Base-by-base conservation (phyloP, 768 basidiomycete genomes). In the Lactifluus pinguis region DNA sequence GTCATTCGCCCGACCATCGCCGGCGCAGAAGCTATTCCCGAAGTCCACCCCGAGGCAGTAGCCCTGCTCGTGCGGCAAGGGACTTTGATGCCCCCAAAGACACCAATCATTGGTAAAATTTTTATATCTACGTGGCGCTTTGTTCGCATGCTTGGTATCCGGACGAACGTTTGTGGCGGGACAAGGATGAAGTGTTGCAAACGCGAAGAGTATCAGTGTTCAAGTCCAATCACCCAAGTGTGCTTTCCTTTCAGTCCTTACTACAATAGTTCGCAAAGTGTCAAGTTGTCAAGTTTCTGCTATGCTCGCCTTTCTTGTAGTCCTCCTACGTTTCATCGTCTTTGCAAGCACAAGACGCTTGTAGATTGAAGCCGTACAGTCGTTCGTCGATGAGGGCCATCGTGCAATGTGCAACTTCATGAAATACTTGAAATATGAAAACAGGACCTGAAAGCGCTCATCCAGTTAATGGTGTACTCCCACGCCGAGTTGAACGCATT, bases 1-100 rank as follows among this genome's bases (percentile, higher is more conserved):
- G 84, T 60, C 85, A 88, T 76, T 89, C 87, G 65, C 89, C 88
- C 63, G 87, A 89, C 66, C 83, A 87, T 65, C 79, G 86, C 67
- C 80, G 79, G 70, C 85, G 89, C 57, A 79, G 81, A 71, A 89
- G 87, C 74, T 86, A 88, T 66, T 88, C 86, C 56, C 80, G 86
- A 70, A 89, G 86, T 74, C 90, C 89, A 25, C 88, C 87, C 55
- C 78, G 87, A 67, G 88, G 86, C 55, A 82, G 85, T 70, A 81
- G 79, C 71, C 80, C 80, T 65, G 55, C 64, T 36, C 72, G 73
- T 53, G 49, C 53, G 32, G 71, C 61, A 55, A 68, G 80, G 66
- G 81, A 81, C 36, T 80, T 66, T 62, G 79, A 82, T 55, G 78
- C 72, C 19, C 77, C 76, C 51, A 75, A 75, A 14, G 75, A 78